Evolutionary conservation across 805 yeast genomes (phyloP).

Genomic region (Candida boidinii): DNA sequence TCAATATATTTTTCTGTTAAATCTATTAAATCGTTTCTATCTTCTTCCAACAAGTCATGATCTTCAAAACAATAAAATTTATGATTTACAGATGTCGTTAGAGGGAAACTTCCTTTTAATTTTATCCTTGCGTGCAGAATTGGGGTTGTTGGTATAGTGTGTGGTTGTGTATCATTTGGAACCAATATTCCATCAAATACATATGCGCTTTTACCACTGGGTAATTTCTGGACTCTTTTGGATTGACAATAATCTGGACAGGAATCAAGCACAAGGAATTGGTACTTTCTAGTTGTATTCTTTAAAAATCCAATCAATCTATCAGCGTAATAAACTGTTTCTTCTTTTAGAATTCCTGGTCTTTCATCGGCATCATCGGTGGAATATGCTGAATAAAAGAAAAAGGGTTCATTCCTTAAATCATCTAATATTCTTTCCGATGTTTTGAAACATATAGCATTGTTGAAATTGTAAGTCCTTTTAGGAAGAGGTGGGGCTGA

Average conservation of each 20-base stretch:
- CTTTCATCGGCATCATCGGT: slow-evolving; percentile 4
- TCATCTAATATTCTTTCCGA: slow-evolving; percentile 63
- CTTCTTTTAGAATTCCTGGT: slow-evolving; percentile 19
- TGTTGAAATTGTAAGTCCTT: slow-evolving; percentile 14
- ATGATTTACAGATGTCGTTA: slow-evolving; percentile 12
- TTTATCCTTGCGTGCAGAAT: slow-evolving; percentile 20
- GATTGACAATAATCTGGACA: slow-evolving; percentile 6
- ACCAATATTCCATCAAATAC: slow-evolving; percentile 18
- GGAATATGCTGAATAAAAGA: slow-evolving; percentile 14
- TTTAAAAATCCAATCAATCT: slow-evolving; percentile 12
- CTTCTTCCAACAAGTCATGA: slow-evolving; percentile 16
- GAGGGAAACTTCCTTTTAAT: slow-evolving; percentile 14
- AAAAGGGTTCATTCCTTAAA: slow-evolving; percentile 35
- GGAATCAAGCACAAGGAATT: slow-evolving; percentile 29
- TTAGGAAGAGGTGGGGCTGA: slow-evolving; percentile 10
- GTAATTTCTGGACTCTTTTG: slow-evolving; percentile 4
- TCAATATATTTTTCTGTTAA: too few species aligned
- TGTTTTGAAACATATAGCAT: slow-evolving; percentile 42
- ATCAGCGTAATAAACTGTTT: slow-evolving; percentile 28
- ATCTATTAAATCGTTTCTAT: slow-evolving; percentile 14
- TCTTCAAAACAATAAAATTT: slow-evolving; percentile 19
- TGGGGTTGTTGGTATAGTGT: slow-evolving; percentile 10
- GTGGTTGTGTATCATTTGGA: slow-evolving; percentile 6
- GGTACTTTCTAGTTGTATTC: slow-evolving; percentile 11
- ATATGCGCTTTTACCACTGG: slow-evolving; percentile 9